Conservation (phyloP, 2,329 filamentous ascomycete species). For the Fusarium staphyleae region DNA sequence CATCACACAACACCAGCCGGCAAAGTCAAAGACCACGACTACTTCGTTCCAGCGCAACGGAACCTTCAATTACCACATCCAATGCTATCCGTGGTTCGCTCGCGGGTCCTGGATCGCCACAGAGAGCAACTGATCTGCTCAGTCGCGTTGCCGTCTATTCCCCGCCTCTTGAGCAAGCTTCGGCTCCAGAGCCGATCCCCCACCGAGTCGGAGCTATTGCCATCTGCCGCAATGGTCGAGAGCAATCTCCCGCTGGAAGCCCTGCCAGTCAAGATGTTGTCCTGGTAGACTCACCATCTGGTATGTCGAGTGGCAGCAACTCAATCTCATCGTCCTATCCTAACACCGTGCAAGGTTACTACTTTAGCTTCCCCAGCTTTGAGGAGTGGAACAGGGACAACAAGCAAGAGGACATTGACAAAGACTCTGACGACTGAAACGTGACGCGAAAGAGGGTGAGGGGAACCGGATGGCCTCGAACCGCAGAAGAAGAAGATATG, state of each 20-base stretch:
- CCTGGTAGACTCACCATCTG: conserved; percentile 41
- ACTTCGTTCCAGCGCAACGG: conserved; percentile 62
- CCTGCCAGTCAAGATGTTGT: conserved; percentile 35
- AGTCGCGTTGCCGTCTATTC: conserved; percentile 61
- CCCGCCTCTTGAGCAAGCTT: conserved; percentile 32
- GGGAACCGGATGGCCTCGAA: conserved; percentile 27
- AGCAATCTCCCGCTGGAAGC: conserved; percentile 32
- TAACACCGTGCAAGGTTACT: conserved; percentile 52
- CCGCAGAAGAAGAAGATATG: conserved; percentile 25
- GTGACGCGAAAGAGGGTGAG: conserved; percentile 19
- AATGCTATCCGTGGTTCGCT: conserved; percentile 61
- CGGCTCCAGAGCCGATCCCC: conserved; percentile 26
- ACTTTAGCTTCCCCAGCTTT: conserved; percentile 78
- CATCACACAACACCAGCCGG: conserved; percentile 35
- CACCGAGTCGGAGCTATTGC: conserved; percentile 37
- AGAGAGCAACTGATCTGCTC: conserved; percentile 62
- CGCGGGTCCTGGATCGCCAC: conserved; percentile 56
- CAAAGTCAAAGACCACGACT: conserved; percentile 60
- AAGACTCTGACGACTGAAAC: conserved; percentile 39
- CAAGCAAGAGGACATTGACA: conserved; percentile 36
- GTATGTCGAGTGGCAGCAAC: conserved; percentile 21
- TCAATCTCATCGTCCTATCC: not conserved
- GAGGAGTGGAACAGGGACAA: conserved; percentile 66
- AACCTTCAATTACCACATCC: conserved; percentile 64
- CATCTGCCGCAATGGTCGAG: conserved; percentile 33